Conservation (phyloP, 2,329 filamentous ascomycete genomes). For the Metarhizium robertsii region DNA sequence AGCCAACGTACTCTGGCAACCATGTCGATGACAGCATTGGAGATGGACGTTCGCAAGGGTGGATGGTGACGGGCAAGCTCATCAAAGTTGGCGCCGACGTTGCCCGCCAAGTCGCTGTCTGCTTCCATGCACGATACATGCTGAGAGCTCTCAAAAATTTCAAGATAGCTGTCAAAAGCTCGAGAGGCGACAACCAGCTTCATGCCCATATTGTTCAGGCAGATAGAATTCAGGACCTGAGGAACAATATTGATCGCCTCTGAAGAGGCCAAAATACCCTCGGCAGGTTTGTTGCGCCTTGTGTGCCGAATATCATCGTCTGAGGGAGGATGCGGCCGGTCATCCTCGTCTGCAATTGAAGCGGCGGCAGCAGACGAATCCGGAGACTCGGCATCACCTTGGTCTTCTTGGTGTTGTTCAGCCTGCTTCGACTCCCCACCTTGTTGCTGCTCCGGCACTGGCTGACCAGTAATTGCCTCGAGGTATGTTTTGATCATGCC, state of each 20-base stretch:
- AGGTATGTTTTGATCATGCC: conserved; percentile 81
- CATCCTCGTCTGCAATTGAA: conserved; percentile 24
- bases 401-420: conserved; percentile 21
- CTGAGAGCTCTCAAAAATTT: conserved; percentile 89
- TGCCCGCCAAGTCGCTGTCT: conserved; percentile 59
- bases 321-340: conserved; percentile 43
- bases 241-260: conserved; percentile 86
- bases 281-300: conserved; percentile 40
- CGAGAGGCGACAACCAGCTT: conserved; percentile 76
- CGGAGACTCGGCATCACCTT: conserved; percentile 27
- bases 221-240: conserved; percentile 85
- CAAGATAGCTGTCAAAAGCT: conserved; percentile 79
- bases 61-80: conserved; percentile 93
- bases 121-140: conserved; percentile 78
- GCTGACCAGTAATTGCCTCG: conserved; percentile 61
- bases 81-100: conserved; percentile 79
- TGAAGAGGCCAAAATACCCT: conserved; percentile 73
- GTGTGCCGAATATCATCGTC: conserved; percentile 37
- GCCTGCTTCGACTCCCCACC: conserved; percentile 19
- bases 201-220: conserved; percentile 78
- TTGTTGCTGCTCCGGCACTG: conserved; percentile 24
- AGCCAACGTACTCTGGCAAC: conserved; percentile 70
- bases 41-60: conserved; percentile 66
- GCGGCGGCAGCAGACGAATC: conserved; percentile 30
- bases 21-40: conserved; percentile 83